Conservation (phyloP, 1,284 basidiomycete genomes). For the Melampsora americana region DNA sequence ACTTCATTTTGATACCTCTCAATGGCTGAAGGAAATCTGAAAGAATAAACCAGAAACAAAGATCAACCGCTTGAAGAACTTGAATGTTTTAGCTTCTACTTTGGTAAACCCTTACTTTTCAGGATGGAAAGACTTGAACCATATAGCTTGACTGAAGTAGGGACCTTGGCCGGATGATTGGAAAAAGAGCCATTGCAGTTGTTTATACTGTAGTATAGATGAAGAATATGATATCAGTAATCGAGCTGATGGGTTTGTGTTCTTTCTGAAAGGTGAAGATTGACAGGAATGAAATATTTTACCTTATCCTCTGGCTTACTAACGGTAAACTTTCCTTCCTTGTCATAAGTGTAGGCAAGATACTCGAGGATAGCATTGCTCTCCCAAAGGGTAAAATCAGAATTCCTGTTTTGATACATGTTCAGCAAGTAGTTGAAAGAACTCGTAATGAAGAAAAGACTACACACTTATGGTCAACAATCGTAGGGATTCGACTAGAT, state of each 20-base stretch:
- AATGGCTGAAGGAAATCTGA: constrained; percentile 8
- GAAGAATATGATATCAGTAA: background rate
- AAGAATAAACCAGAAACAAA: background rate
- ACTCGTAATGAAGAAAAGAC: background rate
- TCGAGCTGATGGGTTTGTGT: too few relatives aligned
- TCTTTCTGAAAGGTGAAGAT: background rate
- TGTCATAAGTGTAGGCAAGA: constrained; percentile 50
- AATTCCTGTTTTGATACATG: constrained; percentile 11
- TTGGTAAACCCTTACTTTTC: constrained; percentile 3
- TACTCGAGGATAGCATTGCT: constrained; percentile 50
- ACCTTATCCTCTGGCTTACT: background rate
- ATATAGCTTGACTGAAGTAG: constrained; percentile 2
- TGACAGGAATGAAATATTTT: background rate
- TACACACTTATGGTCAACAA: constrained; percentile 6
- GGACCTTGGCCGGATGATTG: constrained; percentile 50
- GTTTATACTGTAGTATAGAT: constrained; percentile 47
- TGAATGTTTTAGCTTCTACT: background rate
- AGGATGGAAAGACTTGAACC: background rate
- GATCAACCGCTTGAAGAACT: background rate
- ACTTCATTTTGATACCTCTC: constrained; percentile 3
- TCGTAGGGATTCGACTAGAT: constrained; percentile 4
- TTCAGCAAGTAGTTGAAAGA: too few relatives aligned
- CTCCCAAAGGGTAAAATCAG: constrained; percentile 49
- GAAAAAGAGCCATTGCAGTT: constrained; percentile 49
- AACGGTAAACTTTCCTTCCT: constrained; percentile 22